phyloP scores from a whole-genome alignment of 805 yeast species.

The Ogataea trehaloabstinens region DNA sequence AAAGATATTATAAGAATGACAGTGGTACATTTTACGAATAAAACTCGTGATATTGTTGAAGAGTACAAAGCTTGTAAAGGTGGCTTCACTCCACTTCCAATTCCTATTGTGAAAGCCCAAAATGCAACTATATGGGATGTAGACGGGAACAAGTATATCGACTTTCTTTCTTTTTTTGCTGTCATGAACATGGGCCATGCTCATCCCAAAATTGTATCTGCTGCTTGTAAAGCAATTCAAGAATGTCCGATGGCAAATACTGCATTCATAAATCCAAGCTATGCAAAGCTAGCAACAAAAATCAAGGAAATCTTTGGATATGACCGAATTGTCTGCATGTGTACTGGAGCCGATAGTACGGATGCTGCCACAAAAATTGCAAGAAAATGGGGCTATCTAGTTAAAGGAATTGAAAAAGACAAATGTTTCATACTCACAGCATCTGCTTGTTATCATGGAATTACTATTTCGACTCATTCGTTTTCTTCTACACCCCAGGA shows the following conservation, averaged over 20 bases:
- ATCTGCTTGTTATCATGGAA: conserved; percentile 28
- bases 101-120: conserved; percentile 21
- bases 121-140: conserved; percentile 26
- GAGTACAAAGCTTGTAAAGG: too few species aligned
- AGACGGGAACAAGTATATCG: conserved; percentile 29
- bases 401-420: conserved; percentile 20
- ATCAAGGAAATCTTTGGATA: conserved; percentile 23
- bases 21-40: too few species aligned
- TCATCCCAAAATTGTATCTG: conserved; percentile 29
- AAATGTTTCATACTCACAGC: conserved; percentile 23
- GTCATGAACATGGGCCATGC: conserved; percentile 32
- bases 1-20: too few species aligned
- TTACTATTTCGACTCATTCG: conserved; percentile 28
- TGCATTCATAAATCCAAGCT: conserved; percentile 23
- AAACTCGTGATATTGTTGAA: too few species aligned
- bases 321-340: conserved; percentile 21
- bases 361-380: conserved; percentile 30
- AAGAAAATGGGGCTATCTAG: conserved; percentile 27
- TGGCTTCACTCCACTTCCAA: conserved; percentile 26
- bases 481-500: conserved; percentile 12
- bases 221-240: conserved; percentile 22
- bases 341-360: conserved; percentile 29
- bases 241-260: conserved; percentile 22
- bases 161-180: conserved; percentile 28
- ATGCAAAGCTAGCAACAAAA: conserved; percentile 21